Percentiles rank a stretch among this genome's conserved stretches.
These are phyloP conservation scores for Porphyrellus cyaneotinctus DNA, from an alignment of 768 basidiomycete genomes.

Conservation along the genomic window DNA sequence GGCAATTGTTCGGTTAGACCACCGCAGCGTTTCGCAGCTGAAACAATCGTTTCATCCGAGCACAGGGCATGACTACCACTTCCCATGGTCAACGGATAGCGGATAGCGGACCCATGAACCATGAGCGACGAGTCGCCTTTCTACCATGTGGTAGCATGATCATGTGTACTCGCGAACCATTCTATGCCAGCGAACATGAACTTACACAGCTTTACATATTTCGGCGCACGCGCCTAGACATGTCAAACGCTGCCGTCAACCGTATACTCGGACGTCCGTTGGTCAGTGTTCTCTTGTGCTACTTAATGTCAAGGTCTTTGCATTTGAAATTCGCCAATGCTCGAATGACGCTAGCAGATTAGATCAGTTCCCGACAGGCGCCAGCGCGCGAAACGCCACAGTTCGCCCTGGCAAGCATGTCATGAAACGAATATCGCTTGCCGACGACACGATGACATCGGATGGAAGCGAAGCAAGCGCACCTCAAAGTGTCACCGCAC, in stretches of 20 bases:
- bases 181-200: not conserved
- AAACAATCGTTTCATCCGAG: conserved; percentile 20
- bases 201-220: not conserved
- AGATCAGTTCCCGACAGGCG: not conserved
- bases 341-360: not conserved
- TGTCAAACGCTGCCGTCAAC: not conserved
- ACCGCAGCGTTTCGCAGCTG: conserved; percentile 5
- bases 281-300: not conserved
- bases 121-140: not conserved
- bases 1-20: not conserved
- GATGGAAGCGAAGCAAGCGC: conserved; percentile 1
- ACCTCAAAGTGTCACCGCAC: not conserved
- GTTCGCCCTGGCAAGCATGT: not conserved
- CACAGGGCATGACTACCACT: not conserved
- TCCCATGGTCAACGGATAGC: not conserved
- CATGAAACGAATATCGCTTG: not conserved
- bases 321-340: conserved; percentile 15
- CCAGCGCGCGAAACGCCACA: conserved; percentile 1
- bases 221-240: conserved; percentile 3
- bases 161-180: not conserved
- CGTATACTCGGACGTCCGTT: not conserved
- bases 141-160: not conserved
- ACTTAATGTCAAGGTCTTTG: conserved; percentile 1
- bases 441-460: too few relatives aligned
- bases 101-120: not conserved